Evolutionary conservation across 768 basidiomycete genomes (phyloP), one percentile per base, ranked within the genome.

Genomic region (Multifurca ochricompacta): DNA sequence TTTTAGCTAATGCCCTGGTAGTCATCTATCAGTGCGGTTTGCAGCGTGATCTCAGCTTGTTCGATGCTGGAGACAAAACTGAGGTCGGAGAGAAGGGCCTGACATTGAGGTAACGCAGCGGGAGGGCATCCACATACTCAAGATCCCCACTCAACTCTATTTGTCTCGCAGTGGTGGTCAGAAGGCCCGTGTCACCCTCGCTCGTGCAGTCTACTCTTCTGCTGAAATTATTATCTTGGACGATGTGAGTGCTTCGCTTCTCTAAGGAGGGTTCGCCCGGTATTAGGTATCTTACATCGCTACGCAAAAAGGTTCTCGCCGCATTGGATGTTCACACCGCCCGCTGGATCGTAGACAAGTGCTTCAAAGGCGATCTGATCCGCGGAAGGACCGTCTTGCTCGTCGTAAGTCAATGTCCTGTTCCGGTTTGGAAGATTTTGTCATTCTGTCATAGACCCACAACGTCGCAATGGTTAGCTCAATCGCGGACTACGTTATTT

Each of bases 151-250:
- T 49, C n/a, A 32, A 56, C 25, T 25, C 5, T 16, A 18, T 32
- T 19, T 10, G 25, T 14, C 37, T 30, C 13, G 19, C 16, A 74
- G 71, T 61, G 80, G 80, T 30, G 80, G 80, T 32, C 80, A 81
- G 63, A 80, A 83, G 71, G 80, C 72, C 64, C 64, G 81, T 27
- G 67, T 83, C 36, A 78, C 77, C 1, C 68, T 81, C 19, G 82
- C 82, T 3, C 70, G 81, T 6, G 80, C 81, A 0, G 68, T 82
- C 1, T 84, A 84, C 64, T 78, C 77, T 2, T 67, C 67, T n/a
- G 81, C 87, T 0, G 66, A 78, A 23, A 79, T 82, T 16, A 63
- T 91, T 6, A 67, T 91, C 10, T 68, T 90, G 37, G 88, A 91
- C 61, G 87, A 90, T 62, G 79, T 87, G n/a, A 41, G 65, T 11